These are phyloP conservation scores for Monoraphidium neglectum DNA, from an alignment of 139 green algal species.

Conservation along the genomic window DNA sequence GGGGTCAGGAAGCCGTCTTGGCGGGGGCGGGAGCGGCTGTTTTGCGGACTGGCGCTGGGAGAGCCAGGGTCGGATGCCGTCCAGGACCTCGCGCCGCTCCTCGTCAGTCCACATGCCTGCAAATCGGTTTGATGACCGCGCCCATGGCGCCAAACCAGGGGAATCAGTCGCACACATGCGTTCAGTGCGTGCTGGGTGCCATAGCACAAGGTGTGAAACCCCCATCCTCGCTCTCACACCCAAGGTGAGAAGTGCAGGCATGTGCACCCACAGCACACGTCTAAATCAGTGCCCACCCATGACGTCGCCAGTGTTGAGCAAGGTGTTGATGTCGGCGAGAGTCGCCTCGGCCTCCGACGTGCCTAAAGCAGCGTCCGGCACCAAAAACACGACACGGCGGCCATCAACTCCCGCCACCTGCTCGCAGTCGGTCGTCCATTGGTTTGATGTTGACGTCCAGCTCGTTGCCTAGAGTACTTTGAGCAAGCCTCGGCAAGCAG, in stretches of 20 bases:
- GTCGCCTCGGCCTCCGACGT: slow-evolving; percentile 76
- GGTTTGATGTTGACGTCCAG: no score
- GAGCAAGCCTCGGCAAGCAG: no score
- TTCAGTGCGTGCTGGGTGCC: no score
- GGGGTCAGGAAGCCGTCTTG: slow-evolving; percentile 43
- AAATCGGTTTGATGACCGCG: no score
- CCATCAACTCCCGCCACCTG: slow-evolving; percentile 70
- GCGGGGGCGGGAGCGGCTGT: slow-evolving; percentile 23
- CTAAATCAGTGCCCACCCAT: slow-evolving; percentile 30
- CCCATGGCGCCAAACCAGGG: no score
- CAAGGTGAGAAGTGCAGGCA: no score
- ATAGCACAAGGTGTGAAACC: no score
- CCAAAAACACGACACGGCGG: slow-evolving; percentile 67
- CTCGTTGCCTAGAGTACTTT: no score
- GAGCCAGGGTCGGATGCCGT: slow-evolving; percentile 31
- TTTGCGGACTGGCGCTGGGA: slow-evolving; percentile 21
- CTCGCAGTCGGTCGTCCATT: not conserved
- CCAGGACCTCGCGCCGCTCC: slow-evolving; percentile 28
- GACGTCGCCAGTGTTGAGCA: slow-evolving; percentile 83
- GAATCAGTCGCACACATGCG: no score
- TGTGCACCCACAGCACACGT: no score
- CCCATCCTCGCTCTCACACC: no score
- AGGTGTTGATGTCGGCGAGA: slow-evolving; percentile 83
- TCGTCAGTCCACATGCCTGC: slow-evolving; percentile 23
- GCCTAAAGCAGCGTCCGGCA: slow-evolving; percentile 62